A percentile compares a stretch with the other conserved stretches of the same genome.
These are phyloP conservation scores for Herpetospermum pedunculosum DNA, from an alignment of 306 rosid genomes.

Conservation along the genomic window DNA sequence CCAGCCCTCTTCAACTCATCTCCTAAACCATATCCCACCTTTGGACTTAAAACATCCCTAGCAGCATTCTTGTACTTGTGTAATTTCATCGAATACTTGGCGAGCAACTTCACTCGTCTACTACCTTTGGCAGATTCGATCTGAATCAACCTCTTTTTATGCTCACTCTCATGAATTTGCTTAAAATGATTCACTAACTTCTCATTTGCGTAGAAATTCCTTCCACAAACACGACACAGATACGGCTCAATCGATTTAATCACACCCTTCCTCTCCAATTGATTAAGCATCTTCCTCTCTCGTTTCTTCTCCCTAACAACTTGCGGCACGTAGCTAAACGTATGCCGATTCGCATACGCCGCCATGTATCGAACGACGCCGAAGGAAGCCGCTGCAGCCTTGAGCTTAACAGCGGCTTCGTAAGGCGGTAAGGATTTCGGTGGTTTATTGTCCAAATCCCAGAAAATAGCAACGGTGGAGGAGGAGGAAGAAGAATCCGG, in stretches of 20 bases:
- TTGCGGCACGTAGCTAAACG: constrained; percentile 42
- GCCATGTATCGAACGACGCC: constrained; percentile 54
- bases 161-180: constrained; percentile 62
- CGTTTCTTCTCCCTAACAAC: constrained; percentile 35
- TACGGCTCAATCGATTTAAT: constrained; percentile 37
- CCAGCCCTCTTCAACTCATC: constrained; percentile 66
- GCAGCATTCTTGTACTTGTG: constrained; percentile 66
- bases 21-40: constrained; percentile 47
- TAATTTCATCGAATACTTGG: constrained; percentile 77
- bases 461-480: constrained; percentile 53
- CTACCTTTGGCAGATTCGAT: constrained; percentile 67
- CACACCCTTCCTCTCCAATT: constrained; percentile 43
- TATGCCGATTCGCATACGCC: constrained; percentile 54
- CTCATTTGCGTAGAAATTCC: constrained; percentile 50
- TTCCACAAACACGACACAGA: constrained; percentile 69
- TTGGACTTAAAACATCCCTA: constrained; percentile 43
- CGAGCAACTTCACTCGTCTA: constrained; percentile 62
- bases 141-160: constrained; percentile 51
- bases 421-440: constrained; percentile 58
- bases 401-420: constrained; percentile 63
- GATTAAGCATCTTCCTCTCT: constrained; percentile 31
- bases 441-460: constrained; percentile 82
- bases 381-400: constrained; percentile 48
- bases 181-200: constrained; percentile 73
- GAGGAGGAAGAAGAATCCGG: constrained; percentile 1